Conservation (phyloP, 345 rosid genomes). For the Hibiscus mutabilis region DNA sequence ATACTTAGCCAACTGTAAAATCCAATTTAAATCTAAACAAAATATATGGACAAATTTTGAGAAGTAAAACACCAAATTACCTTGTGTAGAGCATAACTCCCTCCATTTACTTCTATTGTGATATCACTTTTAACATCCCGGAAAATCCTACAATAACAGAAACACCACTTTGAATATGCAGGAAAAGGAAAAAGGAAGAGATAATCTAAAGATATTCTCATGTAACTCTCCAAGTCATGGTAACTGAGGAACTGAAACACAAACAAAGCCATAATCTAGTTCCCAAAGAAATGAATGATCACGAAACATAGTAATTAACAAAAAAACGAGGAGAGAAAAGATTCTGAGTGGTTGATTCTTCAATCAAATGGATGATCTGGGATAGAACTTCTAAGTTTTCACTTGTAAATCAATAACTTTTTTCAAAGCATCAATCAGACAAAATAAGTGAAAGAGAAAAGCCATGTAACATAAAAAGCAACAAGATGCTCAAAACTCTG, state of each 20-base stretch:
- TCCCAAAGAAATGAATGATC: background rate
- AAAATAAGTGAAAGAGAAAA: background rate
- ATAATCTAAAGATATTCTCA: background rate
- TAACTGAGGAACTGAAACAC: constrained; percentile 4
- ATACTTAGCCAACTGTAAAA: background rate
- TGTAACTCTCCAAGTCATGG: background rate
- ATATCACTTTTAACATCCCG: constrained; percentile 92
- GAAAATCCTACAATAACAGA: constrained; percentile 61
- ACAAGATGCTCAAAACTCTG: background rate
- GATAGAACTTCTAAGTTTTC: background rate
- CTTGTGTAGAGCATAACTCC: constrained; percentile 77
- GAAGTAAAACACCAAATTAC: constrained; percentile 28
- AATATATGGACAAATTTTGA: background rate
- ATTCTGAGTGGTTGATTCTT: background rate
- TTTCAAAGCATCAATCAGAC: background rate
- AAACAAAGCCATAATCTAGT: background rate
- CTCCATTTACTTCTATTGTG: constrained; percentile 72
- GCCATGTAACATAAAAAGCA: background rate
- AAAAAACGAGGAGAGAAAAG: background rate
- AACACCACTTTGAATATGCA: background rate
- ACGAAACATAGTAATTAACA: background rate
- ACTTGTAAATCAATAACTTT: background rate
- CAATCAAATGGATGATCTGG: background rate
- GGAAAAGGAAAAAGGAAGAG: background rate
- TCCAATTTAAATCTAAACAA: background rate